These are phyloP conservation scores for Cercophora scortea DNA, from an alignment of 495 filamentous ascomycete genomes.

Conservation along the genomic window DNA sequence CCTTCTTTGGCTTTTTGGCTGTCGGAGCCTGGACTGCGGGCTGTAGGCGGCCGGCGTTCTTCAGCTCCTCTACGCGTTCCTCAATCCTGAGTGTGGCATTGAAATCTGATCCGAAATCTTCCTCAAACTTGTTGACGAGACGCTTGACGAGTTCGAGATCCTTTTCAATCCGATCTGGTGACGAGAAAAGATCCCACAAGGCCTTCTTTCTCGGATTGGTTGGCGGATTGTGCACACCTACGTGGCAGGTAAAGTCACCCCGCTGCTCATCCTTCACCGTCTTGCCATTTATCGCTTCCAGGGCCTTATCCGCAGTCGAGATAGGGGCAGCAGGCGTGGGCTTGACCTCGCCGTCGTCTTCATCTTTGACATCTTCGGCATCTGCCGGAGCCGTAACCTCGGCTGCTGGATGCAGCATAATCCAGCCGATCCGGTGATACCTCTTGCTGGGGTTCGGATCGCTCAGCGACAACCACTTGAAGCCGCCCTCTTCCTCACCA, in stretches of 20 bases:
- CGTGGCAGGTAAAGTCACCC: slow-evolving; percentile 94
- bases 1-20: slow-evolving; percentile 54
- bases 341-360: slow-evolving; percentile 37
- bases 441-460: slow-evolving; percentile 96
- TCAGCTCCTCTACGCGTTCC: slow-evolving; percentile 74
- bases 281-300: slow-evolving; percentile 91
- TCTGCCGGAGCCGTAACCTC: slow-evolving; percentile 52
- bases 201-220: slow-evolving; percentile 87
- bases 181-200: slow-evolving; percentile 90
- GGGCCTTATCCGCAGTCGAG: slow-evolving; percentile 69
- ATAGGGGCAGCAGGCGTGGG: slow-evolving; percentile 27
- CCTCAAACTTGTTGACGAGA: slow-evolving; percentile 70
- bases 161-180: slow-evolving; percentile 78
- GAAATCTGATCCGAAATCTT: slow-evolving; percentile 62
- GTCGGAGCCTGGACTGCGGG: slow-evolving; percentile 50
- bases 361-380: slow-evolving; percentile 58
- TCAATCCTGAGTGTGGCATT: slow-evolving; percentile 74
- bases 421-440: slow-evolving; percentile 97
- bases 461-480: slow-evolving; percentile 85
- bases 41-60: slow-evolving; percentile 64
- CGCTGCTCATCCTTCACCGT: slow-evolving; percentile 87
- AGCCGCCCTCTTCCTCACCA: slow-evolving; percentile 76
- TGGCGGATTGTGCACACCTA: slow-evolving; percentile 88
- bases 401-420: slow-evolving; percentile 77
- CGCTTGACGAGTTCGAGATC: slow-evolving; percentile 73